Percentiles rank a stretch among this genome's conserved stretches.
Conservation (phyloP, 2,329 filamentous ascomycete genomes). For the Aureobasidium pullulans region DNA sequence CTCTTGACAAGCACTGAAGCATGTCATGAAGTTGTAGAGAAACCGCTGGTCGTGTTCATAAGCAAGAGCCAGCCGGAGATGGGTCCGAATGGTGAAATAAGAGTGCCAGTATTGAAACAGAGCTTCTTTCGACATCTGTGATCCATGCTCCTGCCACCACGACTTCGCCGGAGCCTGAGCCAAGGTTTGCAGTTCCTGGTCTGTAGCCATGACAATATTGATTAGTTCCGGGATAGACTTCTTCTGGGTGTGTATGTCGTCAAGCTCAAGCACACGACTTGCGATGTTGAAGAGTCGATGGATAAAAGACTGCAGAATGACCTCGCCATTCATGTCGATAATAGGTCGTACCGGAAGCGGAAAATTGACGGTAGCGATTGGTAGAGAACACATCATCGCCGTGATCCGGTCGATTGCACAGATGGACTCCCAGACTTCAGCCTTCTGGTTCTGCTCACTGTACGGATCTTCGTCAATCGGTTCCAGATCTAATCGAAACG, state of each 20-base stretch:
- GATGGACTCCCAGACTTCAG: conserved; percentile 28
- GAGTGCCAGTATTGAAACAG: neutral
- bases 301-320: conserved; percentile 21
- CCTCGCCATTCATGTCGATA: conserved; percentile 18
- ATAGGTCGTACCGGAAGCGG: conserved; percentile 17
- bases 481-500: neutral
- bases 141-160: conserved; percentile 16
- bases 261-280: conserved; percentile 22
- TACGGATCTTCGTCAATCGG: conserved; percentile 10
- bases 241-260: conserved; percentile 19
- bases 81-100: neutral
- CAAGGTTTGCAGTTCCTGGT: conserved; percentile 22
- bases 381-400: conserved; percentile 30
- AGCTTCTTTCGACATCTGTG: neutral
- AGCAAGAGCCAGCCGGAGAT: neutral
- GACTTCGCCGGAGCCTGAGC: conserved; percentile 20
- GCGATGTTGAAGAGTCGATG: conserved; percentile 22
- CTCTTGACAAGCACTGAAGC: conserved; percentile 1
- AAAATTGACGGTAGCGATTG: conserved; percentile 25
- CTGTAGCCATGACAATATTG: conserved; percentile 21
- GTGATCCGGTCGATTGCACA: conserved; percentile 28
- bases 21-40: conserved; percentile 7
- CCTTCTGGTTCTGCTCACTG: conserved; percentile 16
- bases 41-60: neutral
- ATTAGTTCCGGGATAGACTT: conserved; percentile 19